Conservation (phyloP, 176 grass and related monocot species). For the Phragmites australis region DNA sequence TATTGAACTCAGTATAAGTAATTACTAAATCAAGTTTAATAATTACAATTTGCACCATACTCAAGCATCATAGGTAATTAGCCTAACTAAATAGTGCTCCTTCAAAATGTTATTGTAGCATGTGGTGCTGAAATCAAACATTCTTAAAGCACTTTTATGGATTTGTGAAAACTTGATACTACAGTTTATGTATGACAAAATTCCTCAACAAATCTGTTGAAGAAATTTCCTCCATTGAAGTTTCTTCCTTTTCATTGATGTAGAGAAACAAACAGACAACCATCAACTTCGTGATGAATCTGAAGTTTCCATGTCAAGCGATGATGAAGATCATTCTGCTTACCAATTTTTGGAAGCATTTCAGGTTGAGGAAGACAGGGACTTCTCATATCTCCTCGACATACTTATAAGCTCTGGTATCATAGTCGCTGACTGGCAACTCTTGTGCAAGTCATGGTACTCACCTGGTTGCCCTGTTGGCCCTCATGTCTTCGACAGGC, state of each 20-base stretch:
- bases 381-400: slow-evolving; percentile 74
- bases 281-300: slow-evolving; percentile 40
- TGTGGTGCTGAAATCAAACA: background rate
- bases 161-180: background rate
- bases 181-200: background rate
- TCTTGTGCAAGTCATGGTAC: slow-evolving; percentile 56
- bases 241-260: slow-evolving; percentile 27
- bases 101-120: background rate
- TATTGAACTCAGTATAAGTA: background rate
- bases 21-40: slow-evolving; percentile 1
- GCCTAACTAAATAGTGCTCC: background rate
- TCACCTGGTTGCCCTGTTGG: slow-evolving; percentile 40
- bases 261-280: slow-evolving; percentile 16
- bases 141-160: background rate
- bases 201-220: background rate
- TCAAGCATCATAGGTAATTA: background rate
- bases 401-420: slow-evolving; percentile 61
- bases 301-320: slow-evolving; percentile 45
- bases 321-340: slow-evolving; percentile 38
- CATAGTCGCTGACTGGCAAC: slow-evolving; percentile 42
- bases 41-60: background rate
- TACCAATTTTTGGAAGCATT: slow-evolving; percentile 55
- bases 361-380: slow-evolving; percentile 61
- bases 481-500: slow-evolving; percentile 53
- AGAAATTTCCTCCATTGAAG: background rate